Evolutionary conservation across 352 stramenopile species (phyloP).

Genomic region (Globisporangium orthogonon): DNA sequence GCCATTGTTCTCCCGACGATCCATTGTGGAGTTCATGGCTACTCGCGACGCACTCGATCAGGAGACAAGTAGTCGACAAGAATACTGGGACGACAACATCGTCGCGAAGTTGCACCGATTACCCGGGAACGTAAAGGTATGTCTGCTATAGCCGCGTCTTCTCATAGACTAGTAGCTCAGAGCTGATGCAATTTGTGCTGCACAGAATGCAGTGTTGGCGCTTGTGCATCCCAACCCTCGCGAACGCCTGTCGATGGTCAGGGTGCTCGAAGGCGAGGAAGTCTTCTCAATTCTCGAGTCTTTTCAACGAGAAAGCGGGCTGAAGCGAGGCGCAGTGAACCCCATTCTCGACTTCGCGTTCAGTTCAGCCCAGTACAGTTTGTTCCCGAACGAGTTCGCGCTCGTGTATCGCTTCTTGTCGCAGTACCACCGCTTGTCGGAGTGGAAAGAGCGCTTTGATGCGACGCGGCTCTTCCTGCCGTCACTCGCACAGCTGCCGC

Average conservation of each 20-base stretch:
- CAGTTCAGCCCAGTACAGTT: constrained; percentile 16
- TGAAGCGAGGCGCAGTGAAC: not conserved
- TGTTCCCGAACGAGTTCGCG: constrained; percentile 42
- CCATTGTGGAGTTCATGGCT: constrained; percentile 31
- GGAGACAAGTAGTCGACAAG: not conserved
- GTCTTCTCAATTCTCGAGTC: constrained; percentile 11
- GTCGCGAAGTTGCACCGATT: constrained; percentile 20
- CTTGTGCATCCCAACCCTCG: constrained; percentile 41
- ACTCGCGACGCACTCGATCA: not conserved
- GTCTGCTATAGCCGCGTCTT: not conserved
- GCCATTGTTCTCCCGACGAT: constrained; percentile 54
- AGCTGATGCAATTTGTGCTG: not conserved
- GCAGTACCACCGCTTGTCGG: constrained; percentile 22
- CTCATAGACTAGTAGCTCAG: not conserved
- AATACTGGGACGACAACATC: constrained; percentile 24
- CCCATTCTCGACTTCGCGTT: constrained; percentile 12
- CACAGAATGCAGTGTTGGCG: constrained; percentile 30
- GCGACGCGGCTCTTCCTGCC: constrained; percentile 24
- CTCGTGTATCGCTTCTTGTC: constrained; percentile 44
- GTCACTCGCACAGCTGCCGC: constrained; percentile 30
- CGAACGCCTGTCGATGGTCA: constrained; percentile 23
- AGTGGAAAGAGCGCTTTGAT: constrained; percentile 44
- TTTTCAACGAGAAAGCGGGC: not conserved
- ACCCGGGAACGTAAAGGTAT: constrained; percentile 49
- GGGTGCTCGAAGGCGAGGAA: constrained; percentile 29